Evolutionary conservation across 208 protist species (phyloP).

Genomic region (Naegleria lovaniensis): DNA sequence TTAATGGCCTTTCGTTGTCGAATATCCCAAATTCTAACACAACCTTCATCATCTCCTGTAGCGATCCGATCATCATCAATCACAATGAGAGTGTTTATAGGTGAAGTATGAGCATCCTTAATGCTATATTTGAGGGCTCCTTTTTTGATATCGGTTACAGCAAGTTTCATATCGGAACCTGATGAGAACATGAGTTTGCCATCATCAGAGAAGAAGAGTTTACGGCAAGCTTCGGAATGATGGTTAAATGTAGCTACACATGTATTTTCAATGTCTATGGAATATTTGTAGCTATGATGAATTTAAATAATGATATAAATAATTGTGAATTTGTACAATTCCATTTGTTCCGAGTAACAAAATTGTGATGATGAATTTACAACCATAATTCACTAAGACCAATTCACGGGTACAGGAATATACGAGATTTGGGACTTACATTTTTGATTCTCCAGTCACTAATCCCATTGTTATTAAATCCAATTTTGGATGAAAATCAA

Average conservation of each 20-base stretch:
- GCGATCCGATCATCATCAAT: neutral
- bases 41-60: slow-evolving; percentile 13
- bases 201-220: slow-evolving; percentile 14
- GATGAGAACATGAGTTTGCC: neutral
- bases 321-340: too few species aligned
- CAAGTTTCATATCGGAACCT: neutral
- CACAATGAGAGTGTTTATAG: slow-evolving; percentile 2
- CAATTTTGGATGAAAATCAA: neutral
- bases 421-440: neutral
- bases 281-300: slow-evolving; percentile 1
- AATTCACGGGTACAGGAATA: neutral
- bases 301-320: neutral
- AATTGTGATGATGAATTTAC: too few species aligned
- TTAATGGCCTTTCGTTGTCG: neutral
- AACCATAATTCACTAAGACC: too few species aligned
- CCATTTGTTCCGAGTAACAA: too few species aligned
- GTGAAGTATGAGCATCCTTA: neutral
- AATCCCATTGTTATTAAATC: neutral
- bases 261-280: neutral
- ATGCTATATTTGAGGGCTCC: neutral
- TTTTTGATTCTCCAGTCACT: neutral
- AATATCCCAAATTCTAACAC: slow-evolving; percentile 3
- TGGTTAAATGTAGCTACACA: neutral
- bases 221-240: neutral
- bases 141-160: neutral